Evolutionary conservation across 2,329 filamentous ascomycete species (phyloP), one percentile per base, ranked within the genome.

Genomic region (Colletotrichum liriopes): DNA sequence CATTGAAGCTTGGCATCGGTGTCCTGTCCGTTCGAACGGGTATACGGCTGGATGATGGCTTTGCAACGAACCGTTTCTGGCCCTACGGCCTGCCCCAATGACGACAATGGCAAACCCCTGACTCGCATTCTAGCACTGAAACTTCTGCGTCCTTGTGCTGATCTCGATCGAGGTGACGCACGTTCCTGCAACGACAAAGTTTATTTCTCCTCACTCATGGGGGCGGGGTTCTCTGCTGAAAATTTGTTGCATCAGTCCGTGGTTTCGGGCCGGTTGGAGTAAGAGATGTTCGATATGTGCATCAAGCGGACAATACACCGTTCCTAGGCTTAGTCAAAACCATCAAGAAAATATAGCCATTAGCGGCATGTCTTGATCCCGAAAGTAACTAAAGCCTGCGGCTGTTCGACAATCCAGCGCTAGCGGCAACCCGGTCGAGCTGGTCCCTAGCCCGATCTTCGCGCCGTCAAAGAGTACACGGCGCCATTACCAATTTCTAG

Each of bases 91-190:
- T 35, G 20, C 65, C 37, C 26, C 56, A 61, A 68, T 62, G 56
- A 67, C 64, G 64, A 58, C 51, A 58, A 51, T 37, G 9, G 49
- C 16, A 43, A 43, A 67, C 39, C 56, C 26, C 64, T 71, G 64
- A 71, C 56, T 71, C 51, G 51, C 26, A 58, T 39, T 26, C 41
- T n/a, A 5, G 35, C 51, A 43, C 56, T 18, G 26, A 58, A 58
- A 67, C 43, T 23, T 67, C n/a, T 59, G 23, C 39, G 35, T 43
- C 59, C 66, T 65, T 51, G 59, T 65, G 67, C 45, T 56, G 47
- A 71, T 67, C 64, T 67, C 12, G 68, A 58, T 58, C 39, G 64
- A 5, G 58, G 49, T 63, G 68, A 71, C 68, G 64, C 68, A 71
- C 43, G 51, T 63, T 67, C 51, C 64, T 71, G 68, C 58, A 18